A percentile compares a stretch with the other conserved stretches of the same genome.
Evolutionary conservation across 2,329 filamentous ascomycete species (phyloP).

Genomic region (Talaromyces amestolkiae): DNA sequence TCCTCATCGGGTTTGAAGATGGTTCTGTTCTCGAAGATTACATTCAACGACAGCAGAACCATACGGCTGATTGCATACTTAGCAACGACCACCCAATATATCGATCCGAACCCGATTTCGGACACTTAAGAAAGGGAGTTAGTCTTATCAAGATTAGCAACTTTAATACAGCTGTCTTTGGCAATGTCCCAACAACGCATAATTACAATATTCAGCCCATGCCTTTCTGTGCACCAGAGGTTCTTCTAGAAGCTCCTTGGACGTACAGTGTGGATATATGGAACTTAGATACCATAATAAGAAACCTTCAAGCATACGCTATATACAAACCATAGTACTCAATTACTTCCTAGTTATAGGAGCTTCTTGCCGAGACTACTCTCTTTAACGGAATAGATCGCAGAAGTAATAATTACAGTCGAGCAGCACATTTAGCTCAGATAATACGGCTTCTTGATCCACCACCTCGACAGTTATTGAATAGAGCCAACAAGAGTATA

Average conservation of each 20-base stretch:
- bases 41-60: slow-evolving; percentile 23
- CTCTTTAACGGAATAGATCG: slow-evolving; percentile 30
- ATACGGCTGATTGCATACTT: slow-evolving; percentile 22
- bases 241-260: slow-evolving; percentile 31
- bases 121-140: slow-evolving; percentile 20
- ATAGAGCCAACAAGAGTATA: slow-evolving; percentile 16
- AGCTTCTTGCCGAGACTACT: slow-evolving; percentile 30
- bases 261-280: slow-evolving; percentile 37
- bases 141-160: slow-evolving; percentile 26
- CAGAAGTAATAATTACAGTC: slow-evolving; percentile 23
- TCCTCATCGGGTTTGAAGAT: slow-evolving; percentile 24
- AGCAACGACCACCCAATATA: slow-evolving; percentile 28
- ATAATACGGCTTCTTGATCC: slow-evolving; percentile 28
- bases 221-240: slow-evolving; percentile 27
- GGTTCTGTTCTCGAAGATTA: slow-evolving; percentile 26
- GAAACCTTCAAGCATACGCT: background rate
- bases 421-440: slow-evolving; percentile 27
- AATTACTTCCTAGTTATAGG: slow-evolving; percentile 29
- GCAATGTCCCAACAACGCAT: slow-evolving; percentile 28
- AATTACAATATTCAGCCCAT: slow-evolving; percentile 44
- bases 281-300: slow-evolving; percentile 33
- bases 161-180: slow-evolving; percentile 30
- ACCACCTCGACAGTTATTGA: slow-evolving; percentile 22
- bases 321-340: background rate
- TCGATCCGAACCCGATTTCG: slow-evolving; percentile 29